Evolutionary conservation across 1,284 basidiomycete genomes (phyloP).

Genomic region (Singerocomus inundabilis): DNA sequence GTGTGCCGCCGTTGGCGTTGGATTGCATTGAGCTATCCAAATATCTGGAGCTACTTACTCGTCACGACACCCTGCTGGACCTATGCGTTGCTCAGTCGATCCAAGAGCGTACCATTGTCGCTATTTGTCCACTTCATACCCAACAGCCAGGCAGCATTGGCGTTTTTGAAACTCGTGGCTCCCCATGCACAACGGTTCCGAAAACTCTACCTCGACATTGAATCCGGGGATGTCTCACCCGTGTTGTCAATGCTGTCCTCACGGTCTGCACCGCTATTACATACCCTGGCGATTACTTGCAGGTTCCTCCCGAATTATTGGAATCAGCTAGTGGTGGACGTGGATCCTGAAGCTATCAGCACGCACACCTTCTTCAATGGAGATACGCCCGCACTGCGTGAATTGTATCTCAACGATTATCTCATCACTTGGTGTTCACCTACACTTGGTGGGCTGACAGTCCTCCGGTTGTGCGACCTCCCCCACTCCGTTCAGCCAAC

Average conservation of each 20-base stretch:
- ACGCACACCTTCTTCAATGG: not conserved
- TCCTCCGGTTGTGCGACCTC: too few relatives aligned
- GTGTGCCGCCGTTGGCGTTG: slow-evolving; percentile 3
- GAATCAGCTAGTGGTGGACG: not conserved
- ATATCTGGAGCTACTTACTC: slow-evolving; percentile 3
- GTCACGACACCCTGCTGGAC: not conserved
- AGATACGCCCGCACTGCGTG: not conserved
- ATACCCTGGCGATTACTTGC: not conserved
- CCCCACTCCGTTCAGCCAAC: too few relatives aligned
- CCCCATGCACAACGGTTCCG: not conserved
- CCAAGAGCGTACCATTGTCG: not conserved
- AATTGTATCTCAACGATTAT: not conserved
- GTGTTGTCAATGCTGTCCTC: not conserved
- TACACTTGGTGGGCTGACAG: too few relatives aligned
- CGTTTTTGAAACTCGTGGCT: not conserved
- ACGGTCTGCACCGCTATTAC: not conserved
- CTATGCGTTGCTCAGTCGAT: not conserved
- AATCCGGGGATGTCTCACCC: not conserved
- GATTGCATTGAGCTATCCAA: not conserved
- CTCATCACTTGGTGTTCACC: not conserved
- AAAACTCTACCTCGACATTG: not conserved
- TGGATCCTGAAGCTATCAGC: not conserved
- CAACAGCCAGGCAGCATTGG: not conserved
- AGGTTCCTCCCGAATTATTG: not conserved
- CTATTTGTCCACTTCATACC: not conserved